Conservation (phyloP, 192 early-diverging fungal species). For the Backusella circina region DNA sequence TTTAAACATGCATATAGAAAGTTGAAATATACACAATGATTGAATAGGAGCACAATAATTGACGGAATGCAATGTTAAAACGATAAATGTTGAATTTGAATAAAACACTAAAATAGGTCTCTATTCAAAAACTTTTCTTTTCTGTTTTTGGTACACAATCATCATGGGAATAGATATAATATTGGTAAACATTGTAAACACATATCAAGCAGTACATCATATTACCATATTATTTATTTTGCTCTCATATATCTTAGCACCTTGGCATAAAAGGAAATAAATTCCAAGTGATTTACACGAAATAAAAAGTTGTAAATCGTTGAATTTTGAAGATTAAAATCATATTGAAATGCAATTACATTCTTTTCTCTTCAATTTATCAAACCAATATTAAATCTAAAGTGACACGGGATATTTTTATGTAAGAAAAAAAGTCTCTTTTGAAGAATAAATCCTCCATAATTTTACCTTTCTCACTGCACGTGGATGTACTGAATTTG, state of each 20-base stretch:
- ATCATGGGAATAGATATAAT: neutral
- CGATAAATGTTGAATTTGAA: neutral
- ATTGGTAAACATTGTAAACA: constrained; percentile 4
- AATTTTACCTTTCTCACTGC: neutral
- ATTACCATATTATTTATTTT: neutral
- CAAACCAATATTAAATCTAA: neutral
- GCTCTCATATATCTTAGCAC: neutral
- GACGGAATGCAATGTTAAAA: neutral
- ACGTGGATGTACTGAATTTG: neutral
- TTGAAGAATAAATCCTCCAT: neutral
- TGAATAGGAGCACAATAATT: too few relatives aligned
- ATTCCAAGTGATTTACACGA: neutral
- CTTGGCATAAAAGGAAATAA: neutral
- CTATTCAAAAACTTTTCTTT: neutral
- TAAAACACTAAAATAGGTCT: neutral
- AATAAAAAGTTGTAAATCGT: constrained; percentile 2
- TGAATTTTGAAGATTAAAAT: neutral
- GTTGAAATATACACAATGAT: neutral
- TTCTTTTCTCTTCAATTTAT: neutral
- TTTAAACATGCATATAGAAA: neutral
- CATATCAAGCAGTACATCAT: neutral
- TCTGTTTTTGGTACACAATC: neutral
- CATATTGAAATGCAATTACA: neutral
- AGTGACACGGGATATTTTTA: neutral
- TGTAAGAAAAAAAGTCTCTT: neutral